Percentiles rank a stretch among this genome's conserved stretches.
Conservation (phyloP, 345 rosid species). For the Syzygium grande region DNA sequence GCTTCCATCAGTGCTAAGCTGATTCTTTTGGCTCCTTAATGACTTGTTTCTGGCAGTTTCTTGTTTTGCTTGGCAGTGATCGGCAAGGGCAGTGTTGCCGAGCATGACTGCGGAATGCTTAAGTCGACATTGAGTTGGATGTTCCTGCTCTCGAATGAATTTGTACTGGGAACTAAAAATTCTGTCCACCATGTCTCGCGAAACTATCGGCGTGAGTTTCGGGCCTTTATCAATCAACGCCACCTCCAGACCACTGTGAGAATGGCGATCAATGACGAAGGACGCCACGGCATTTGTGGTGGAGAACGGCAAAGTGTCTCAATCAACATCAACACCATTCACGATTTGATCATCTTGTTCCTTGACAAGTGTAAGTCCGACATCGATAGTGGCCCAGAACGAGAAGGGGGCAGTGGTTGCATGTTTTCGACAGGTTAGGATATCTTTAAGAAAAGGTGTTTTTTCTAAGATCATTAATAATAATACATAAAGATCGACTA, state of each 20-base stretch:
- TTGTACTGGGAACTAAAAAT: not conserved
- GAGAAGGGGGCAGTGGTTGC: not conserved
- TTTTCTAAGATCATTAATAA: not conserved
- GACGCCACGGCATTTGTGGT: not conserved
- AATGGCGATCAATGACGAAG: not conserved
- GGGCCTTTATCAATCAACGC: not conserved
- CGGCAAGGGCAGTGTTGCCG: conserved; percentile 67
- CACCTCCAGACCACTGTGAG: not conserved
- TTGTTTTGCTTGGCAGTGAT: conserved; percentile 39
- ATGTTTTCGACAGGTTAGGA: not conserved
- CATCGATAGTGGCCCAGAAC: not conserved
- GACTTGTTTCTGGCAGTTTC: not conserved
- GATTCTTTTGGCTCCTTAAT: not conserved
- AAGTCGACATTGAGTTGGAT: not conserved
- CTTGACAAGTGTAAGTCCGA: not conserved
- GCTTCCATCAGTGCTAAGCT: not conserved
- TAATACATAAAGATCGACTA: not conserved
- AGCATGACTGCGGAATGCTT: conserved; percentile 50
- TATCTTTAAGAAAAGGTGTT: not conserved
- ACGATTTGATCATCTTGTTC: not conserved
- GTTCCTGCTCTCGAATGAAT: not conserved
- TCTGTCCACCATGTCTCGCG: not conserved
- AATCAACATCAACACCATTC: not conserved
- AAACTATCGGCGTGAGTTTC: not conserved
- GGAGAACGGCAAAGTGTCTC: not conserved